These are phyloP conservation scores for Fraxinus dipetala DNA, from an alignment of 305 asterid genomes.

Conservation along the genomic window DNA sequence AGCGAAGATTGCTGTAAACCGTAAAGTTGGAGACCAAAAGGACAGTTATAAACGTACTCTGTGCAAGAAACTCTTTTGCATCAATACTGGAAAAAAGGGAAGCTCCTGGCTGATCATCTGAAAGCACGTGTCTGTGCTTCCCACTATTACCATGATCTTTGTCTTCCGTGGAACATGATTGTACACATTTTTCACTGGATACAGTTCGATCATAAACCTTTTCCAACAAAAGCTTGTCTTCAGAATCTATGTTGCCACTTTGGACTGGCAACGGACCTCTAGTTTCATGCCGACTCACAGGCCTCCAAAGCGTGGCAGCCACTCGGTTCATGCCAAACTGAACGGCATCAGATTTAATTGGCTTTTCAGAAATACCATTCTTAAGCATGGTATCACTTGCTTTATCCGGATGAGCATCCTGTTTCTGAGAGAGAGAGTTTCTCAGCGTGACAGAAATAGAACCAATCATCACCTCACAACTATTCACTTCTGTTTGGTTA, in stretches of 20 bases:
- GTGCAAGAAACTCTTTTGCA: slow-evolving; percentile 70
- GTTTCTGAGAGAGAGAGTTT: slow-evolving; percentile 32
- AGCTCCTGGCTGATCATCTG: slow-evolving; percentile 32
- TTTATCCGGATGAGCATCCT: slow-evolving; percentile 27
- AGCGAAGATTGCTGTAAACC: not conserved
- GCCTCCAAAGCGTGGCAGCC: slow-evolving; percentile 50
- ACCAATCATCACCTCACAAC: slow-evolving; percentile 71
- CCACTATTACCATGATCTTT: slow-evolving; percentile 25
- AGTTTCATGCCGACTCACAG: slow-evolving; percentile 46
- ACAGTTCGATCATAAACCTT: slow-evolving; percentile 35
- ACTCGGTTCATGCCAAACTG: slow-evolving; percentile 36
- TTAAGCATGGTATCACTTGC: slow-evolving; percentile 25
- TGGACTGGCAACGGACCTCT: slow-evolving; percentile 27
- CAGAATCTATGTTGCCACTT: slow-evolving; percentile 29
- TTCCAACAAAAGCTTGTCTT: slow-evolving; percentile 23
- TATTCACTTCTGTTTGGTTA: slow-evolving; percentile 41
- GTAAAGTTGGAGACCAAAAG: not conserved
- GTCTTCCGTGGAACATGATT: slow-evolving; percentile 28
- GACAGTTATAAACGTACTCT: slow-evolving; percentile 46
- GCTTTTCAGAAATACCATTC: slow-evolving; percentile 37
- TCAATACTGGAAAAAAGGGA: slow-evolving; percentile 43
- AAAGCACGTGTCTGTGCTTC: slow-evolving; percentile 23
- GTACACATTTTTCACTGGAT: slow-evolving; percentile 36
- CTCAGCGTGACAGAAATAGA: slow-evolving; percentile 62
- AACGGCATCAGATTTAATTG: slow-evolving; percentile 30